Conservation (phyloP, 106 monocot genomes). For the Dendrobium catenatum region DNA sequence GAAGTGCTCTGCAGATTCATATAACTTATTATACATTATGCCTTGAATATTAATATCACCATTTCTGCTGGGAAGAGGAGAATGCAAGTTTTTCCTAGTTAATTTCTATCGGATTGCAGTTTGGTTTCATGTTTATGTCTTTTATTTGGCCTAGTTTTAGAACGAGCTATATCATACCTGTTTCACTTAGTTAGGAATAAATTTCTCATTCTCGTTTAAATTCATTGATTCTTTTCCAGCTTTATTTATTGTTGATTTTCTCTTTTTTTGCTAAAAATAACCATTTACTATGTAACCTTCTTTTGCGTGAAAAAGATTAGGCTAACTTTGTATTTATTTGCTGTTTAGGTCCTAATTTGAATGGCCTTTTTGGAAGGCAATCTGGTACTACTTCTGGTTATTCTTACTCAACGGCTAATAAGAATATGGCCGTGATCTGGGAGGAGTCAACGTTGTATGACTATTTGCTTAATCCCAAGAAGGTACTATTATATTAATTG, state of each 20-base stretch:
- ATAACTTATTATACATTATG: no score
- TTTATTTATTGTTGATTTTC: neutral
- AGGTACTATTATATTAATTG: slow-evolving; percentile 9
- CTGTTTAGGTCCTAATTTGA: slow-evolving; percentile 27
- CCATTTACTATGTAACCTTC: neutral
- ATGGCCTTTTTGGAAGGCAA: slow-evolving; percentile 31
- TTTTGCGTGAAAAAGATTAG: neutral
- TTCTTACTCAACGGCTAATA: slow-evolving; percentile 32
- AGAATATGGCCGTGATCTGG: slow-evolving; percentile 31
- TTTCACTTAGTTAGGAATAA: no score
- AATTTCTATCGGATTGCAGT: no score
- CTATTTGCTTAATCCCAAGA: slow-evolving; percentile 36
- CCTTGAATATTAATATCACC: no score
- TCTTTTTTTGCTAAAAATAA: neutral
- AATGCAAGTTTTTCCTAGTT: no score
- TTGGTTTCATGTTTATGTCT: no score
- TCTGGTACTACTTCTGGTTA: slow-evolving; percentile 31
- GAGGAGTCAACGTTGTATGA: slow-evolving; percentile 30
- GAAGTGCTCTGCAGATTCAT: no score
- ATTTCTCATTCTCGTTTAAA: neutral
- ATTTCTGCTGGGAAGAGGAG: no score
- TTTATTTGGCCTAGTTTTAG: no score
- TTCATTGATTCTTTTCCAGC: neutral
- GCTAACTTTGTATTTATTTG: neutral
- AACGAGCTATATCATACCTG: no score